Percentiles rank a stretch among this genome's conserved stretches.
Conservation (phyloP, 2,329 filamentous ascomycete species). For the Raffaelea arxii region DNA sequence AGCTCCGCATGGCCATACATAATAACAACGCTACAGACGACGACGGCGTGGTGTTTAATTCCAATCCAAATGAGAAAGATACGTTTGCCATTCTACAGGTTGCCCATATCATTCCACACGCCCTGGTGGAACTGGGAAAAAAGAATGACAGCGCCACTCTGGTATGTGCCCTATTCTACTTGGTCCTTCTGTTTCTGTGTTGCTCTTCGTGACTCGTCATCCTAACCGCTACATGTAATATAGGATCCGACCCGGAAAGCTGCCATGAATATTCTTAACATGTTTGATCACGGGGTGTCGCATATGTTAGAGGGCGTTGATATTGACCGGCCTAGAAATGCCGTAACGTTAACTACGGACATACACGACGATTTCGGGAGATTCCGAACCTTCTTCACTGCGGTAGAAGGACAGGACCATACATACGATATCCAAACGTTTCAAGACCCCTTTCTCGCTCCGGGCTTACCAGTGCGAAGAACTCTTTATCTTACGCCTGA, state of each 20-base stretch:
- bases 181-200: not conserved
- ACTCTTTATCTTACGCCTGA: not conserved
- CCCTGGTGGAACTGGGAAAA: not conserved
- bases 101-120: constrained; percentile 3
- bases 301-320: not conserved
- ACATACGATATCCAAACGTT: constrained; percentile 1
- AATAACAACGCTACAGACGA: not conserved
- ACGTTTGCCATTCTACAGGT: not conserved
- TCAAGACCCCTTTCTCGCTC: not conserved
- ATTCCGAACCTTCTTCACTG: not conserved
- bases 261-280: constrained; percentile 1
- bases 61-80: not conserved
- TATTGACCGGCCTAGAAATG: constrained; percentile 4
- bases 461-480: not conserved
- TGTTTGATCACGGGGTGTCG: constrained; percentile 3
- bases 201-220: no score
- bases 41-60: not conserved
- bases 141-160: not conserved
- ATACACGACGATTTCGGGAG: not conserved
- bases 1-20: not conserved
- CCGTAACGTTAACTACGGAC: not conserved
- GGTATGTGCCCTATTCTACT: not conserved
- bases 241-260: not conserved
- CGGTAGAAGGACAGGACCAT: not conserved
- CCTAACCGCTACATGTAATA: not conserved